These are phyloP conservation scores for Blastobotrys mokoenaii DNA, from an alignment of 805 yeast genomes.

Conservation along the genomic window DNA sequence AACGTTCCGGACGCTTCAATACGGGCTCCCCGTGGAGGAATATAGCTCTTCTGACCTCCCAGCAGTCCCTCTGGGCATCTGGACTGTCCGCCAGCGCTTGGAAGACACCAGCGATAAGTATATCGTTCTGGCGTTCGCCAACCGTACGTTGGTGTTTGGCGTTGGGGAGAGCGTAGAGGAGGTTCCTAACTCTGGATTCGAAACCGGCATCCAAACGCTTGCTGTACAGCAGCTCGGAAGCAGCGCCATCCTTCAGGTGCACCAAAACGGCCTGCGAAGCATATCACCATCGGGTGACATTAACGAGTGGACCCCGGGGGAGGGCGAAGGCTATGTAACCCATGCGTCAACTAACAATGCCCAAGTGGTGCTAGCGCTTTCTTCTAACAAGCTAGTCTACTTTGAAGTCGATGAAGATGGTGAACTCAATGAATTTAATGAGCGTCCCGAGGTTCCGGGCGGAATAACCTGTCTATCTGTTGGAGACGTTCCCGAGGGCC, in stretches of 20 bases:
- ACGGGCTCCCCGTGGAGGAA: conserved; percentile 53
- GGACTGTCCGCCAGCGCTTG: conserved; percentile 43
- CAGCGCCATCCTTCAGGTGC: conserved; percentile 61
- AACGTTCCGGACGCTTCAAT: conserved; percentile 38
- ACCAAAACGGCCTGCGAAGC: conserved; percentile 60
- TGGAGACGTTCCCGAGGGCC: conserved; percentile 42
- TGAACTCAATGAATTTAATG: conserved; percentile 62
- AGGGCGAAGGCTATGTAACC: conserved; percentile 50
- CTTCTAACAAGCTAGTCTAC: conserved; percentile 68
- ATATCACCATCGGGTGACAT: conserved; percentile 31
- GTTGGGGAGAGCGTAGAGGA: conserved; percentile 78
- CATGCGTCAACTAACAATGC: conserved; percentile 53
- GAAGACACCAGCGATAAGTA: conserved; percentile 49
- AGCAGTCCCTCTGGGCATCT: conserved; percentile 48
- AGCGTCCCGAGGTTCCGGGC: conserved; percentile 45
- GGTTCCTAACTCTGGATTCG: conserved; percentile 57
- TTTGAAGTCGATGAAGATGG: conserved; percentile 69
- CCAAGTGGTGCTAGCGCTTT: conserved; percentile 64
- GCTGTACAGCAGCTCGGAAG: conserved; percentile 61
- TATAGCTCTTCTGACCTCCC: conserved; percentile 76
- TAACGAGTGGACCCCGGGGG: conserved; percentile 79
- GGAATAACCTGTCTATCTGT: conserved; percentile 39
- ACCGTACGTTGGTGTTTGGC: conserved; percentile 62
- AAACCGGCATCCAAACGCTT: conserved; percentile 50
- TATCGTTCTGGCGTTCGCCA: conserved; percentile 55